A percentile compares a stretch with the other conserved stretches of the same genome.
Evolutionary conservation across 176 grass and related monocot genomes (phyloP).

Genomic region (Avena eriantha): DNA sequence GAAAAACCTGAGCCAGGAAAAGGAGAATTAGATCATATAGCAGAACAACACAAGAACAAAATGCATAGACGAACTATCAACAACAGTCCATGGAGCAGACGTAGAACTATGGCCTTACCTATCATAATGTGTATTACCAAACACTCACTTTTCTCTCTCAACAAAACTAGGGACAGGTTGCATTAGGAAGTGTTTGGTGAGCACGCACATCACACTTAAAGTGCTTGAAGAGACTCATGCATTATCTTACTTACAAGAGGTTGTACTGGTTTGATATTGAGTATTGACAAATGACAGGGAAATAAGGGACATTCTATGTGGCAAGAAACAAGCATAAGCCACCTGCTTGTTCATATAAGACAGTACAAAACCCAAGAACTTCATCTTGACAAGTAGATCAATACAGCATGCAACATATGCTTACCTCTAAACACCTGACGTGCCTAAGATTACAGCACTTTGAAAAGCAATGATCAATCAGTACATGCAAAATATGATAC

Average conservation of each 20-base stretch:
- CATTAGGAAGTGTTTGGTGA: not conserved
- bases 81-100: constrained; percentile 7
- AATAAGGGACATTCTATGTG: constrained; percentile 18
- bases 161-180: constrained; percentile 13
- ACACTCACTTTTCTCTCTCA: constrained; percentile 19
- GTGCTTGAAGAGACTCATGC: not conserved
- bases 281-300: not conserved
- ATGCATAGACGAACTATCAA: not conserved
- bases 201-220: constrained; percentile 18
- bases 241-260: too few relatives aligned
- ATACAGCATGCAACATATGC: not conserved
- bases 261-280: too few relatives aligned
- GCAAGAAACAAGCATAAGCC: constrained; percentile 9
- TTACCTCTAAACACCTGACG: constrained; percentile 1
- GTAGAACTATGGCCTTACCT: constrained; percentile 2
- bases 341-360: constrained; percentile 4
- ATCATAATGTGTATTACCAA: constrained; percentile 28
- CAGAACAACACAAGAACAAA: not conserved
- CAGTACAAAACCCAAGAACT: constrained; percentile 1
- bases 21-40: constrained; percentile 24
- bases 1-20: constrained; percentile 71
- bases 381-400: not conserved
- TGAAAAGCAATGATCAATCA: constrained; percentile 22
- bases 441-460: constrained; percentile 12
- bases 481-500: constrained; percentile 37